A percentile compares a stretch with the other conserved stretches of the same genome.
Conservation (phyloP, 2,329 filamentous ascomycete species). For the Simplicillium sp. region DNA sequence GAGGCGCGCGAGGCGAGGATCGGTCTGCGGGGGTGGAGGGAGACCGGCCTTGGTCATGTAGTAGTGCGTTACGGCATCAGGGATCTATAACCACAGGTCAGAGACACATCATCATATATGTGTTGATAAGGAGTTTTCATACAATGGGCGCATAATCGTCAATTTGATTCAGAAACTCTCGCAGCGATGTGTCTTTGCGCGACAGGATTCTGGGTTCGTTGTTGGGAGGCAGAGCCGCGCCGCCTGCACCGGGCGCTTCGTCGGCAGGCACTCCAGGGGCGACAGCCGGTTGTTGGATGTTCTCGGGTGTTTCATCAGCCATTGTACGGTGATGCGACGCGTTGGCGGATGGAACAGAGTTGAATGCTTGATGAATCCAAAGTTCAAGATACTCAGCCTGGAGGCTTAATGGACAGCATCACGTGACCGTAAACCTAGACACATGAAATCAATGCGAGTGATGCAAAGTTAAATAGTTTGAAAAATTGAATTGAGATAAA, state of each 20-base stretch:
- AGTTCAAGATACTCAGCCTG: conserved; percentile 4
- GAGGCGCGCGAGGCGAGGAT: conserved; percentile 81
- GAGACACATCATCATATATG: background rate
- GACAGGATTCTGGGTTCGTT: conserved; percentile 58
- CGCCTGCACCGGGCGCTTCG: conserved; percentile 15
- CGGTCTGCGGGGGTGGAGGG: conserved; percentile 82
- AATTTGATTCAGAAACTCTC: conserved; percentile 93
- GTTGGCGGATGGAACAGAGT: background rate
- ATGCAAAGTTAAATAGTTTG: too few relatives aligned
- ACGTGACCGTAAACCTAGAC: background rate
- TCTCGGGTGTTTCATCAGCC: conserved; percentile 25
- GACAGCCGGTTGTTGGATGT: conserved; percentile 17
- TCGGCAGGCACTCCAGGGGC: conserved; percentile 3
- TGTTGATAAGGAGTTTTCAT: conserved; percentile 24
- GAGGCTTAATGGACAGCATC: background rate
- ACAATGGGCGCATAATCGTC: conserved; percentile 97
- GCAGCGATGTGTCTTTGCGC: conserved; percentile 84
- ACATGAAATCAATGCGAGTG: too few relatives aligned
- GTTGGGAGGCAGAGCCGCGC: conserved; percentile 25
- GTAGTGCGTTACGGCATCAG: conserved; percentile 94
- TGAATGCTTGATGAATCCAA: conserved; percentile 5
- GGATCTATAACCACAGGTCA: conserved; percentile 52
- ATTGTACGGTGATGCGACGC: conserved; percentile 14
- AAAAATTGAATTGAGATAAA: too few relatives aligned
- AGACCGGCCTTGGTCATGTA: conserved; percentile 95